These are phyloP conservation scores for Pseudotulostoma volvatum DNA, from an alignment of 495 filamentous ascomycete genomes.

Conservation along the genomic window DNA sequence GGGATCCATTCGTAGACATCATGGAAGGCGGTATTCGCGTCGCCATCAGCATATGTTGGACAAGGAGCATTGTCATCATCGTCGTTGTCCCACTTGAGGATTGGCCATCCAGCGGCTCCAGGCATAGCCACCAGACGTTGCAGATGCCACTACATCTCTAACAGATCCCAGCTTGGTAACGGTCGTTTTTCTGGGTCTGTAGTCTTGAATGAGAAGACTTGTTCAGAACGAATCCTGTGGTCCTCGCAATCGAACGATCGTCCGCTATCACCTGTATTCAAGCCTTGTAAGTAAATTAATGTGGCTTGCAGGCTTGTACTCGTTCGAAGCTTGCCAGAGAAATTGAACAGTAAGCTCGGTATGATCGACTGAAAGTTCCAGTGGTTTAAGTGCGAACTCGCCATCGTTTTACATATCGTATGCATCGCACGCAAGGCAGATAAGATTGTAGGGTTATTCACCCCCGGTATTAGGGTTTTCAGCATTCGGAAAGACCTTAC, in stretches of 20 bases:
- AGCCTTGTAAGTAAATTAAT: neutral
- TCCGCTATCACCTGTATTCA: neutral
- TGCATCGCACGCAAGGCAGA: conserved; percentile 1
- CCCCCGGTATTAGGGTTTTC: neutral
- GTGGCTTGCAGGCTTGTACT: neutral
- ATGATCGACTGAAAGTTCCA: neutral
- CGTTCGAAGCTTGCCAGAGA: neutral
- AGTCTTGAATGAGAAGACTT: neutral
- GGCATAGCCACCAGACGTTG: conserved; percentile 5
- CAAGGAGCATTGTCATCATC: conserved; percentile 1
- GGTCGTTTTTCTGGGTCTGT: neutral
- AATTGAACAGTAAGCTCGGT: neutral
- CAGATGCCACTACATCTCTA: conserved; percentile 2
- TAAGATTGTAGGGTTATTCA: conserved; percentile 1
- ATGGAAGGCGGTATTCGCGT: too few species aligned
- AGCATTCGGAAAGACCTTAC: neutral
- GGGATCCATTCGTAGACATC: neutral
- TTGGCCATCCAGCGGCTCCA: conserved; percentile 16
- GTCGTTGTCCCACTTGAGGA: conserved; percentile 11
- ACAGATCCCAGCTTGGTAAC: neutral
- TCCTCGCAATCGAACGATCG: neutral
- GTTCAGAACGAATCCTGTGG: neutral
- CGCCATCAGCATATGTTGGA: neutral
- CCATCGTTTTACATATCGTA: neutral
- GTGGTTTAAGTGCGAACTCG: conserved; percentile 1